Percentiles rank a stretch among this genome's conserved stretches.
Evolutionary conservation across 768 basidiomycete species (phyloP).

Genomic region (Strobilomyces dryophilus): DNA sequence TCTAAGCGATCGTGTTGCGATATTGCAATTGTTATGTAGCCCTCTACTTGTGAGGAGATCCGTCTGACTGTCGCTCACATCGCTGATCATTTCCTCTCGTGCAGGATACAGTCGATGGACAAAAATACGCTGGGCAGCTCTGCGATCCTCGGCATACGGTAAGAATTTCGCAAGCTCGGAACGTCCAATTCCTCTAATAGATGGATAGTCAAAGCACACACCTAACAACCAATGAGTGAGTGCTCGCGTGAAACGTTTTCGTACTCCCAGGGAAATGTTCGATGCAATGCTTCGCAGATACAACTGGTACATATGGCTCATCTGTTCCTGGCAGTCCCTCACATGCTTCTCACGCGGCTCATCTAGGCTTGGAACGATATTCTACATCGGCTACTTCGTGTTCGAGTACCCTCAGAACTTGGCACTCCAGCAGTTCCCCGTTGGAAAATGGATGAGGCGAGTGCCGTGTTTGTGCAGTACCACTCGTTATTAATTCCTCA

Average conservation of each 20-base stretch:
- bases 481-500: too few relatives aligned
- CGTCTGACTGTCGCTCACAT: too few relatives aligned
- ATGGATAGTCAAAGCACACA: slow-evolving; percentile 50
- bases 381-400: too few relatives aligned
- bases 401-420: too few relatives aligned
- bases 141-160: slow-evolving; percentile 71
- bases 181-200: not conserved
- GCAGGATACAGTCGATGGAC: slow-evolving; percentile 73
- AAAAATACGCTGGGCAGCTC: slow-evolving; percentile 66
- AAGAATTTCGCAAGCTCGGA: slow-evolving; percentile 10
- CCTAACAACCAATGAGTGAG: slow-evolving; percentile 62
- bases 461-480: too few relatives aligned
- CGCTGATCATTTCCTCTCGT: not conserved
- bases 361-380: too few relatives aligned
- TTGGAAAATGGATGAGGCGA: too few relatives aligned
- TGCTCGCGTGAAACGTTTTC: not conserved
- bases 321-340: too few relatives aligned
- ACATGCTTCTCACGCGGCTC: too few relatives aligned
- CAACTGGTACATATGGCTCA: too few relatives aligned
- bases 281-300: not conserved
- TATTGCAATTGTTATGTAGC: slow-evolving; percentile 27
- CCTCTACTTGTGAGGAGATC: slow-evolving; percentile 45
- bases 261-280: not conserved
- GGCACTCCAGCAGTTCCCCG: too few relatives aligned
- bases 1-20: not conserved